Evolutionary conservation across 345 rosid genomes (phyloP), one percentile per base, ranked within the genome.

Genomic region (Camelina neglecta): DNA sequence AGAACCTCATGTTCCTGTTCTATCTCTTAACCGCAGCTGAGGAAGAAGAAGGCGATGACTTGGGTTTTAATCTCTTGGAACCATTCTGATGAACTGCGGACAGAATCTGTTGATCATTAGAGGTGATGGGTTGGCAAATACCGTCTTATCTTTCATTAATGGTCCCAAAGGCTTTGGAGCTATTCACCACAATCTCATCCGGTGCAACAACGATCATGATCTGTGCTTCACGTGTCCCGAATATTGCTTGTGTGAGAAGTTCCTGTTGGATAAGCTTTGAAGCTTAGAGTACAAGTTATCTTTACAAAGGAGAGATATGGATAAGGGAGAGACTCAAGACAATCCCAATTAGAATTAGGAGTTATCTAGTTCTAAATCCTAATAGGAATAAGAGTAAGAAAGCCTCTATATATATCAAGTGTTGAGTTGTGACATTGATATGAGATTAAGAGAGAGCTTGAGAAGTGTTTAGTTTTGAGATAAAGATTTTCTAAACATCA

Each of bases 191-290:
- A 4, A 79, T 88, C 84, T 93, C 97, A 64, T 65, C 69, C 3
- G 83, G 74, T 65, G 33, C 79, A 9, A 58, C 69, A 12, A 82
- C 78, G 26, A 60, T 83, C 63, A 86, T 84, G 58, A 85, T 83
- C 56, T 88, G 92, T 50, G 71, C 58, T 76, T 89, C 96, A 82
- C 91, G 82, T 86, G 87, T 89, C 80, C 84, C 86, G 67, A 85
- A 82, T 75, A 93, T 91, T 55, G 94, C 91, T 82, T 83, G 75
- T 1, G 81, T 77, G 10, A 93, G 75, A 48, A 67, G 83, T 53
- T 84, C 94, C 72, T 24, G 26, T 24, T 24, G 3, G 26, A 24
- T 24, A 24, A 24, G 3, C 3, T 24, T 24, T 24, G 26, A 24
- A 24, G 26, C 3, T 24, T 24, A 2, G 26, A 24, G 26, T 24